These are phyloP conservation scores for Scleromitrula shiraiana DNA, from an alignment of 2,329 filamentous ascomycete species.

Conservation along the genomic window DNA sequence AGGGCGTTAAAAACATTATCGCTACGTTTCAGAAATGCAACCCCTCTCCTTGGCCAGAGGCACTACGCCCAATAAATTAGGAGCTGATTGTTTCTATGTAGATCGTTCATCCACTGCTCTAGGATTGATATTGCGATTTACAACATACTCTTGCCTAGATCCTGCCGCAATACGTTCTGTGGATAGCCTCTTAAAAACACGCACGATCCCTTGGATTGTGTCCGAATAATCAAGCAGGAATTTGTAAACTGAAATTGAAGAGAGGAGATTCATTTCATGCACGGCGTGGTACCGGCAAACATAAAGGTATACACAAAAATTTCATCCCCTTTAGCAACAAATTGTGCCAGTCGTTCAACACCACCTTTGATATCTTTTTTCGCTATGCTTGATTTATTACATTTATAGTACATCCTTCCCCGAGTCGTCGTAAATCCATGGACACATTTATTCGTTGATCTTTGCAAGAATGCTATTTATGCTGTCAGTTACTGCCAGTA, in stretches of 20 bases:
- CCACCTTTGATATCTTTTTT: slow-evolving; percentile 5
- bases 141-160: no score
- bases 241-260: no score
- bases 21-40: slow-evolving; percentile 3
- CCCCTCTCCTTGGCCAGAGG: background rate
- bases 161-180: no score
- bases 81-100: no score
- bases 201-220: slow-evolving; percentile 1
- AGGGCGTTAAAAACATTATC: slow-evolving; percentile 8
- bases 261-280: slow-evolving; percentile 19
- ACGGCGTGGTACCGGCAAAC: slow-evolving; percentile 7
- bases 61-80: no score
- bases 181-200: no score
- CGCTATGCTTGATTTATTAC: slow-evolving; percentile 24
- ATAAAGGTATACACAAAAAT: slow-evolving; percentile 12
- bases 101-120: no score
- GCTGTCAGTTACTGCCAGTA: slow-evolving; percentile 1
- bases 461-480: slow-evolving; percentile 82
- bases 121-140: no score
- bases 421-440: background rate
- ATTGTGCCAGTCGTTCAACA: slow-evolving; percentile 3
- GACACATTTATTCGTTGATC: slow-evolving; percentile 81
- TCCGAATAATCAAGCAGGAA: no score
- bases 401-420: slow-evolving; percentile 21
- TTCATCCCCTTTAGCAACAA: background rate